phyloP scores from a whole-genome alignment of 768 basidiomycete genomes.

The Mycena olivaceomarginata region DNA sequence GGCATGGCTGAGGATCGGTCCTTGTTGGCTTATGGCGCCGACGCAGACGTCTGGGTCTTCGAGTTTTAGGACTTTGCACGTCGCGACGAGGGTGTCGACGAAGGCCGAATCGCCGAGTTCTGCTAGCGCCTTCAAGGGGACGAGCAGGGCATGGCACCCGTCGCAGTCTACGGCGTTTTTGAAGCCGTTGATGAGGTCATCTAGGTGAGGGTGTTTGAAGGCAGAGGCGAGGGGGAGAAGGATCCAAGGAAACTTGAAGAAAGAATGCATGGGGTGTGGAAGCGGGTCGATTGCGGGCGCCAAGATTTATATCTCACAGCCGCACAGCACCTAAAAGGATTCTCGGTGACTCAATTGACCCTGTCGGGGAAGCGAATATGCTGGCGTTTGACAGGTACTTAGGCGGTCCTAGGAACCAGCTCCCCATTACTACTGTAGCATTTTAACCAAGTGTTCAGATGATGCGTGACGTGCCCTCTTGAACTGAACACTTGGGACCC shows the following conservation, averaged over 20 bases:
- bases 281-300: neutral
- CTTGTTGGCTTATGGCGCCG: conserved; percentile 70
- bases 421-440: too few species aligned
- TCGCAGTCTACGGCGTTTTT: conserved; percentile 68
- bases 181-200: conserved; percentile 62
- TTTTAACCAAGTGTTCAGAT: too few species aligned
- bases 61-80: conserved; percentile 67
- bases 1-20: conserved; percentile 75
- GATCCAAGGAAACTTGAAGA: neutral
- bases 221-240: conserved; percentile 14
- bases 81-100: conserved; percentile 60
- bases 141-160: conserved; percentile 71
- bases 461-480: too few species aligned
- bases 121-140: conserved; percentile 67
- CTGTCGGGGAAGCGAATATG: too few species aligned
- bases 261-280: conserved; percentile 4
- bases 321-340: too few species aligned
- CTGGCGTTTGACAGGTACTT: too few species aligned
- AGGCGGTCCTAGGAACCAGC: too few species aligned
- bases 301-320: neutral
- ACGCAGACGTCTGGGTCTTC: conserved; percentile 76
- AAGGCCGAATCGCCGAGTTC: conserved; percentile 69
- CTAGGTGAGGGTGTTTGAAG: conserved; percentile 8
- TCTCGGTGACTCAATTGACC: too few species aligned
- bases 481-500: too few species aligned